Conservation (phyloP, 805 yeast genomes). For the Millerago galiae region DNA sequence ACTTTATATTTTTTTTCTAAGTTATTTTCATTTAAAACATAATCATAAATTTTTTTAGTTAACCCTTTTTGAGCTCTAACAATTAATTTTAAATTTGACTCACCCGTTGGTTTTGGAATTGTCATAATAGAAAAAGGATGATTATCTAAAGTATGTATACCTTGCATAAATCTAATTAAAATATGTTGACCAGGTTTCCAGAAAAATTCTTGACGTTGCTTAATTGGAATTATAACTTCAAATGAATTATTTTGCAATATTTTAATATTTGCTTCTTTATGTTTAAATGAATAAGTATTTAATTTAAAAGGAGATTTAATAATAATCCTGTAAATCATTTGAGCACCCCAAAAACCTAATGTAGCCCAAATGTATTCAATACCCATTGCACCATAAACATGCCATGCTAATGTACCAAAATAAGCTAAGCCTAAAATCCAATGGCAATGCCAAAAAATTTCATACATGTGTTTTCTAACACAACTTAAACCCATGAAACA, state of each 20-base stretch:
- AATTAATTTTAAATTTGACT: constrained; percentile 31
- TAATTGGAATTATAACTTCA: constrained; percentile 28
- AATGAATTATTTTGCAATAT: constrained; percentile 25
- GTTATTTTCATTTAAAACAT: constrained; percentile 16
- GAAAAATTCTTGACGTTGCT: constrained; percentile 24
- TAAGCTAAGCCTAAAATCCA: constrained; percentile 48
- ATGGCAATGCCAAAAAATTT: constrained; percentile 43
- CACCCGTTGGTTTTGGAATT: constrained; percentile 12
- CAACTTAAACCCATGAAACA: constrained; percentile 37
- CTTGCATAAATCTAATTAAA: constrained; percentile 38
- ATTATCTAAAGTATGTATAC: constrained; percentile 39
- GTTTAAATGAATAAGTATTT: constrained; percentile 31
- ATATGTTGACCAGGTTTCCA: constrained; percentile 58
- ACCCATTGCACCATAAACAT: constrained; percentile 30
- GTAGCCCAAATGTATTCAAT: constrained; percentile 44
- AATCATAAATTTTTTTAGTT: constrained; percentile 30
- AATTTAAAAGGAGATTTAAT: constrained; percentile 43
- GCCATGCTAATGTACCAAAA: constrained; percentile 41
- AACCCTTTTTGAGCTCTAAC: constrained; percentile 42
- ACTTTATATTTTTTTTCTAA: constrained; percentile 20
- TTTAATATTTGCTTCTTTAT: constrained; percentile 30
- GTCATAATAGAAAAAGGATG: constrained; percentile 52
- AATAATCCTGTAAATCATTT: constrained; percentile 39
- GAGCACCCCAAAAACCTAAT: constrained; percentile 45
- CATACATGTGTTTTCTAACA: constrained; percentile 37